phyloP scores from a whole-genome alignment of 108 stramenopile species.

The Nannochloropsis salina region DNA sequence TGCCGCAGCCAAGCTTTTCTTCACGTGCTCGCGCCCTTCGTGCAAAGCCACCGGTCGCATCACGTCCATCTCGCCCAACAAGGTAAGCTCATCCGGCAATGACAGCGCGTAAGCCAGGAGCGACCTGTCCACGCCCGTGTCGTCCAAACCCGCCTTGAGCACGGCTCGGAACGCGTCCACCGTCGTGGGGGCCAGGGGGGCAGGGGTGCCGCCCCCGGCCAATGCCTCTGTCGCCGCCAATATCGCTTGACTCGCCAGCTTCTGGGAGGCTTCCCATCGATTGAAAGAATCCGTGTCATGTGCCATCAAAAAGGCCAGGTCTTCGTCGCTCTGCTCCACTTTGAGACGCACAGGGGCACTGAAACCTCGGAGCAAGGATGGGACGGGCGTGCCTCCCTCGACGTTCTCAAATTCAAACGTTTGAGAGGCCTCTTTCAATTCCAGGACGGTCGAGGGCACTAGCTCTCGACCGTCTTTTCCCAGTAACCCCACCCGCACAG shows the following conservation, averaged over 20 bases:
- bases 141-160: constrained; percentile 24
- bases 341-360: constrained; percentile 88
- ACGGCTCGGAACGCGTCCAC: neutral
- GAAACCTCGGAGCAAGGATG: constrained; percentile 80
- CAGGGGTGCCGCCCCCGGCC: neutral
- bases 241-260: constrained; percentile 40
- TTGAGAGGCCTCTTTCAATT: constrained; percentile 71
- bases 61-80: constrained; percentile 63
- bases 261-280: constrained; percentile 79
- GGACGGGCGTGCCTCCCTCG: constrained; percentile 61
- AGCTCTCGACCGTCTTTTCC: constrained; percentile 64
- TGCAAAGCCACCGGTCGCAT: constrained; percentile 65
- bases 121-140: constrained; percentile 57
- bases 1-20: constrained; percentile 62
- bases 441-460: constrained; percentile 69
- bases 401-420: constrained; percentile 68
- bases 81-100: constrained; percentile 67
- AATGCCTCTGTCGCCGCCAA: neutral
- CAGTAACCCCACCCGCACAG: constrained; percentile 78
- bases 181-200: neutral
- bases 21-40: constrained; percentile 61
- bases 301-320: constrained; percentile 70
- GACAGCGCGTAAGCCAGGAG: constrained; percentile 73
- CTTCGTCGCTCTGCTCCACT: constrained; percentile 57
- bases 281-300: constrained; percentile 86